Conservation (phyloP, 225 moss, liverwort and hornwort species). For the Asterella californica region DNA sequence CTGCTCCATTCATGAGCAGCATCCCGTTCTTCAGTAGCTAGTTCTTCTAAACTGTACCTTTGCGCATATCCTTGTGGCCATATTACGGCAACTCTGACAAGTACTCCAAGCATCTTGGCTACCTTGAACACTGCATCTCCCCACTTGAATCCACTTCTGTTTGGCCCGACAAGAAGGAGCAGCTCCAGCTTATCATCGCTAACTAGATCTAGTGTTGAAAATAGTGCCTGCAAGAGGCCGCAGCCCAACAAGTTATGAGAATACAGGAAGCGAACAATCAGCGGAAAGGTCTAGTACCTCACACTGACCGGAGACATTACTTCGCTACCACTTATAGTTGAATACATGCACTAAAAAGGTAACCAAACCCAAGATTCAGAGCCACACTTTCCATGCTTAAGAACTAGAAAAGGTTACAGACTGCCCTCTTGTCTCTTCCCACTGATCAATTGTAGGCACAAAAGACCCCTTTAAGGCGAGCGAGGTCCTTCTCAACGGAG, state of each 20-base stretch:
- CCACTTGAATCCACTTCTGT: slow-evolving; percentile 64
- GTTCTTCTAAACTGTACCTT: slow-evolving; percentile 7
- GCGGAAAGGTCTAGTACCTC: not conserved
- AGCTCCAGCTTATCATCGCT: slow-evolving; percentile 42
- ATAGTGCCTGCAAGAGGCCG: slow-evolving; percentile 26
- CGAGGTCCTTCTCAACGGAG: not conserved
- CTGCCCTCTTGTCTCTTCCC: too few species aligned
- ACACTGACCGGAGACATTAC: not conserved
- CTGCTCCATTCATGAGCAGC: slow-evolving; percentile 42
- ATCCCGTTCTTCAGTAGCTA: slow-evolving; percentile 33
- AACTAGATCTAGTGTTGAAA: slow-evolving; percentile 78
- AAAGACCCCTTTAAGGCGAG: not conserved
- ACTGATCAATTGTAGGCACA: not conserved
- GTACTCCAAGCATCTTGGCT: slow-evolving; percentile 26
- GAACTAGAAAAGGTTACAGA: too few species aligned
- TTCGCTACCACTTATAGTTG: too few species aligned
- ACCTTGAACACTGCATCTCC: slow-evolving; percentile 55
- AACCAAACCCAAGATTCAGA: too few species aligned
- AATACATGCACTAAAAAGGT: too few species aligned
- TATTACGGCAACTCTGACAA: slow-evolving; percentile 56
- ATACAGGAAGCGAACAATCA: not conserved
- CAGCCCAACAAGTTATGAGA: not conserved
- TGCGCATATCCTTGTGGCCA: slow-evolving; percentile 50
- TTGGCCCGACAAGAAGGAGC: slow-evolving; percentile 64
- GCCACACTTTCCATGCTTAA: too few species aligned